Conservation (phyloP, 2,329 filamentous ascomycete species). For the Diaporthe sp. region DNA sequence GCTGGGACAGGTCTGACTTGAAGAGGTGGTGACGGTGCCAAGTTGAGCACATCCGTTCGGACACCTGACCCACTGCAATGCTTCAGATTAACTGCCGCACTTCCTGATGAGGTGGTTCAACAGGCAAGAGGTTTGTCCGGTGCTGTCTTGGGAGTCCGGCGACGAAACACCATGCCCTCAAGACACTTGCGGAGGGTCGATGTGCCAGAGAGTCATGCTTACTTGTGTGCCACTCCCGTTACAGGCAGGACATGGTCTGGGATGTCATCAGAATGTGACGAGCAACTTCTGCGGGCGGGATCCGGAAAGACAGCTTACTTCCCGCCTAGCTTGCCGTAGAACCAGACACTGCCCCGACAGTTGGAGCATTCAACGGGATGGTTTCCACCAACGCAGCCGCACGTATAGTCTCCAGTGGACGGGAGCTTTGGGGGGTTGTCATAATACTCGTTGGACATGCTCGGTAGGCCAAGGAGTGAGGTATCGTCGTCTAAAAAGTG, state of each 20-base stretch:
- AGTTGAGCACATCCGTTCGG: conserved; percentile 19
- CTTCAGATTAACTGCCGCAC: neutral
- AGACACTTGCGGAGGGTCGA: neutral
- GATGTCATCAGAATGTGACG: neutral
- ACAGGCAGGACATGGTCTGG: conserved; percentile 23
- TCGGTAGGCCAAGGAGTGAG: neutral
- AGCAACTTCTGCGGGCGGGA: neutral
- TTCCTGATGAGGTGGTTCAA: neutral
- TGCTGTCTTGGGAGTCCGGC: neutral
- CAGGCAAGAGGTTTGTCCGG: neutral
- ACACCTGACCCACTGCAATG: conserved; percentile 17
- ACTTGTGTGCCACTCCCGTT: conserved; percentile 22
- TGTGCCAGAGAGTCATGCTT: neutral
- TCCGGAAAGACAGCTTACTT: neutral
- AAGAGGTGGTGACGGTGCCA: neutral
- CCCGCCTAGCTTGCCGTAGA: conserved; percentile 27
- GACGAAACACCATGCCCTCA: neutral
- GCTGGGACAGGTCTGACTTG: neutral
- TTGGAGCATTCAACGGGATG: conserved; percentile 36
- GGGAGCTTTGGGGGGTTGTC: conserved; percentile 34
- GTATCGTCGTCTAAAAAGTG: neutral
- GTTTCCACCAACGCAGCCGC: conserved; percentile 43
- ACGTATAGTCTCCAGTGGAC: conserved; percentile 40
- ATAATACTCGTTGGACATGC: conserved; percentile 37
- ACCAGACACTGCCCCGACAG: conserved; percentile 19